phyloP scores from a whole-genome alignment of 805 yeast species.

The Vanderwaltozyma verrucispora region DNA sequence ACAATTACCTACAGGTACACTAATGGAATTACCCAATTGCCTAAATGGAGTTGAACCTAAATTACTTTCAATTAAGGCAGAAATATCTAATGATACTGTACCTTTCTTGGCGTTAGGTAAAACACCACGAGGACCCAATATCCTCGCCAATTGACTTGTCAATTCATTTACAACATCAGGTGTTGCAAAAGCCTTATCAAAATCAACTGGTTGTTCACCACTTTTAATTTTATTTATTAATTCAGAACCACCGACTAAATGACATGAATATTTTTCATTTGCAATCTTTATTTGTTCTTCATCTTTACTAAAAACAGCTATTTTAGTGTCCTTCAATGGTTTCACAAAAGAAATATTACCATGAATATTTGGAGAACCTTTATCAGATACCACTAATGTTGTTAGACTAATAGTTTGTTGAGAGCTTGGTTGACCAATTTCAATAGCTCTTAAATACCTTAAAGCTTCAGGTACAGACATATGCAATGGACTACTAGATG shows the following conservation, averaged over 20 bases:
- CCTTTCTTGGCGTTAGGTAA: conserved; percentile 85
- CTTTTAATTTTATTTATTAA: conserved; percentile 50
- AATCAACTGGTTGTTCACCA: conserved; percentile 41
- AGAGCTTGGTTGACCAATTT: conserved; percentile 72
- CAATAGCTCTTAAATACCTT: conserved; percentile 75
- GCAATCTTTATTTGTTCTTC: conserved; percentile 45
- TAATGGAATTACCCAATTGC: conserved; percentile 52
- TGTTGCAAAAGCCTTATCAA: conserved; percentile 75
- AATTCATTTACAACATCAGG: conserved; percentile 65
- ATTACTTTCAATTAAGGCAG: conserved; percentile 40
- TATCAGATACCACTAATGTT: conserved; percentile 55
- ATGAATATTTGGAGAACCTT: conserved; percentile 63
- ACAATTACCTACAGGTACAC: conserved; percentile 67
- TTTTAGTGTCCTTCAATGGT: conserved; percentile 53
- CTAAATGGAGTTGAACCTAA: conserved; percentile 69
- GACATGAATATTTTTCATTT: conserved; percentile 44
- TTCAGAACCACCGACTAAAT: conserved; percentile 61
- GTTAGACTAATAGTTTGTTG: conserved; percentile 62
- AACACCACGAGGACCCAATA: conserved; percentile 79
- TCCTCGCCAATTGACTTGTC: conserved; percentile 56
- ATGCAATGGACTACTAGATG: conserved; percentile 48
- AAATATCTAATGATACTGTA: conserved; percentile 65
- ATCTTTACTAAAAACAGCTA: conserved; percentile 58
- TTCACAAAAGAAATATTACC: conserved; percentile 69
- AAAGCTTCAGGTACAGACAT: conserved; percentile 66